A percentile compares a stretch with the other conserved stretches of the same genome.
phyloP scores from a whole-genome alignment of 805 yeast genomes.

The Lipomyces sp. region DNA sequence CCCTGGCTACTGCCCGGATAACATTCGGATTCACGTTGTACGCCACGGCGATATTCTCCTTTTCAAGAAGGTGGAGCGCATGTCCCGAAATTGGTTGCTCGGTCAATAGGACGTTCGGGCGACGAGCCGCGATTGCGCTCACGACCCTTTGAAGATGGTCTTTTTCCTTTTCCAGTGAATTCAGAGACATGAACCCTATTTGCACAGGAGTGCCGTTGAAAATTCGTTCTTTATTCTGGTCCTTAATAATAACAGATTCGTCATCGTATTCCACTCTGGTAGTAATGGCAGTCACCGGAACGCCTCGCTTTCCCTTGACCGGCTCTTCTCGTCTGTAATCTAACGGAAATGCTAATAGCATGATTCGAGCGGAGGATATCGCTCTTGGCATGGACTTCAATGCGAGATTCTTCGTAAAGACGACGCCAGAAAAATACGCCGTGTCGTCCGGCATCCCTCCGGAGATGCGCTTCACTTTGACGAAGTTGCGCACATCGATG shows the following conservation, averaged over 20 bases:
- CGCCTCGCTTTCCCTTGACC: neutral
- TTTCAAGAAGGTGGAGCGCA: conserved; percentile 68
- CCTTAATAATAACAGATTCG: neutral
- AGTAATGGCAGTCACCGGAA: neutral
- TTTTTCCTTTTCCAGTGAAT: conserved; percentile 80
- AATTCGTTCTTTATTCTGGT: neutral
- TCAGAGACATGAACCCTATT: conserved; percentile 68
- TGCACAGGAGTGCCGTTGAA: neutral
- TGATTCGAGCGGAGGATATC: conserved; percentile 67
- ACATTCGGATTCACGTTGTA: conserved; percentile 78
- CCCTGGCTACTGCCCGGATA: conserved; percentile 68
- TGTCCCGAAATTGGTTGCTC: conserved; percentile 79
- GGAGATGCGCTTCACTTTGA: conserved; percentile 77
- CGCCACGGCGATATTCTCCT: conserved; percentile 77
- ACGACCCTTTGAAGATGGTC: conserved; percentile 82
- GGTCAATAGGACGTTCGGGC: conserved; percentile 74
- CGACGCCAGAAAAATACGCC: conserved; percentile 66
- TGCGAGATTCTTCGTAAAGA: conserved; percentile 80
- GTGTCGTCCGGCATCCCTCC: conserved; percentile 71
- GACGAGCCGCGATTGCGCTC: conserved; percentile 67
- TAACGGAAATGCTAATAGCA: conserved; percentile 81
- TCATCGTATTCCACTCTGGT: neutral
- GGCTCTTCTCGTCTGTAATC: conserved; percentile 78
- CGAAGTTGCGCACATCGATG: conserved; percentile 81
- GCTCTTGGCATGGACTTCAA: conserved; percentile 69